phyloP scores from a whole-genome alignment of 768 basidiomycete genomes.

The Mycena haematopus region DNA sequence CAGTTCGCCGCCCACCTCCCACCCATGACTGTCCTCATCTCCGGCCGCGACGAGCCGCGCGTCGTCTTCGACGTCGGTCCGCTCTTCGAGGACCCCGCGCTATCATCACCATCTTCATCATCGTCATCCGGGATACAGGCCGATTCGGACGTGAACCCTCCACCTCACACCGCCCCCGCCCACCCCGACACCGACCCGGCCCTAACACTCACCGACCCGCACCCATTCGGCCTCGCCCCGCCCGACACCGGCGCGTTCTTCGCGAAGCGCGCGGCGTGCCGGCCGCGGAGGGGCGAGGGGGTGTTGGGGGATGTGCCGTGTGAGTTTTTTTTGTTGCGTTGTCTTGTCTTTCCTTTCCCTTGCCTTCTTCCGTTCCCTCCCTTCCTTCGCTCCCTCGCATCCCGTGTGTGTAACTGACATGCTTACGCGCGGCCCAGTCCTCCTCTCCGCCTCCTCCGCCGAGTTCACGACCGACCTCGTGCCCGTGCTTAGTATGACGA shows the following conservation, averaged over 20 bases:
- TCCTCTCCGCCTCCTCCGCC: constrained; percentile 24
- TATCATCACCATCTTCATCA: not conserved
- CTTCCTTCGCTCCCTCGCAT: not conserved
- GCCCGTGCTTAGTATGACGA: constrained; percentile 29
- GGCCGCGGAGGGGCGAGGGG: constrained; percentile 6
- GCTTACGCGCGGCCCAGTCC: constrained; percentile 11
- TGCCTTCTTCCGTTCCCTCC: not conserved
- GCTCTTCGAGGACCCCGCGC: not conserved
- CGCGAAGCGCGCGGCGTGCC: constrained; percentile 1
- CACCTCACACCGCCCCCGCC: not conserved
- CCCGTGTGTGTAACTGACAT: too few relatives aligned
- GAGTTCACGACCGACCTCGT: constrained; percentile 32
- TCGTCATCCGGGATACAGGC: too few relatives aligned
- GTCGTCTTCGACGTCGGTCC: constrained; percentile 25
- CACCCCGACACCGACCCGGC: not conserved
- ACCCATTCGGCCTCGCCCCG: constrained; percentile 21
- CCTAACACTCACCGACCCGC: not conserved
- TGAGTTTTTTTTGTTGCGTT: not conserved
- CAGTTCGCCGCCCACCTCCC: constrained; percentile 21
- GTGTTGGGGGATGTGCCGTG: constrained; percentile 14
- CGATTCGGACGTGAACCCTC: too few relatives aligned
- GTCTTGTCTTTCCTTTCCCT: too few relatives aligned
- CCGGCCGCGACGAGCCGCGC: constrained; percentile 31
- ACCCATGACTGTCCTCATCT: constrained; percentile 22
- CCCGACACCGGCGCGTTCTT: constrained; percentile 22